A percentile compares a stretch with the other conserved stretches of the same genome.
phyloP scores from a whole-genome alignment of 371 early-diverging fungal species.

The Gilbertella persicaria region DNA sequence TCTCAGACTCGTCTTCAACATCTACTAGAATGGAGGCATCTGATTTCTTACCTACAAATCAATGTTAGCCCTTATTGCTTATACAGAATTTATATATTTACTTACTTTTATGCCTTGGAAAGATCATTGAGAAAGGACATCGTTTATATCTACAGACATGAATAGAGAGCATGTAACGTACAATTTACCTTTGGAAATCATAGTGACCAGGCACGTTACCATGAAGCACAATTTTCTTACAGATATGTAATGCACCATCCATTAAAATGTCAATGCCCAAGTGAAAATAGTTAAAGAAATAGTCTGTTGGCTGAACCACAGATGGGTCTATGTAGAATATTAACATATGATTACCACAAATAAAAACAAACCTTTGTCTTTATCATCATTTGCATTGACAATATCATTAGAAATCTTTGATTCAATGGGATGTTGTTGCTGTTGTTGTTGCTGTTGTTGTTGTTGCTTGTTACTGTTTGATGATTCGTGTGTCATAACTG shows the following conservation, averaged over 20 bases:
- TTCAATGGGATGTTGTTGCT: conserved; percentile 16
- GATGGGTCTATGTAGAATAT: conserved; percentile 12
- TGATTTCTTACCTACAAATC: conserved; percentile 3
- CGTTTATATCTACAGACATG: conserved; percentile 61
- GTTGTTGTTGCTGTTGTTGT: background rate
- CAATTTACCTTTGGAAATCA: conserved; percentile 71
- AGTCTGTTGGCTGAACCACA: conserved; percentile 52
- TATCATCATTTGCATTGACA: conserved; percentile 23
- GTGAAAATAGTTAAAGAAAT: conserved; percentile 73
- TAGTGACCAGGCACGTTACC: conserved; percentile 76
- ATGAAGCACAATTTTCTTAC: conserved; percentile 76
- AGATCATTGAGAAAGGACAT: conserved; percentile 51
- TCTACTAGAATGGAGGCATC: conserved; percentile 33
- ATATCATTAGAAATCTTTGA: conserved; percentile 14
- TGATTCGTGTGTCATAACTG: conserved; percentile 21
- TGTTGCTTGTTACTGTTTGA: too few species aligned
- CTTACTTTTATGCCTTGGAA: conserved; percentile 37
- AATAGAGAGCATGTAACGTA: too few species aligned
- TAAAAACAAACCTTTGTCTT: conserved; percentile 41
- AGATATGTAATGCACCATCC: conserved; percentile 66
- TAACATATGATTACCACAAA: too few species aligned
- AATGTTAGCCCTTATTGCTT: background rate
- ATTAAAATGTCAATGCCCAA: conserved; percentile 76
- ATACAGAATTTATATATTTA: background rate
- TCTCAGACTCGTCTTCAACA: conserved; percentile 35